Conservation (phyloP, 1,284 basidiomycete genomes). For the Ustilago tritici region DNA sequence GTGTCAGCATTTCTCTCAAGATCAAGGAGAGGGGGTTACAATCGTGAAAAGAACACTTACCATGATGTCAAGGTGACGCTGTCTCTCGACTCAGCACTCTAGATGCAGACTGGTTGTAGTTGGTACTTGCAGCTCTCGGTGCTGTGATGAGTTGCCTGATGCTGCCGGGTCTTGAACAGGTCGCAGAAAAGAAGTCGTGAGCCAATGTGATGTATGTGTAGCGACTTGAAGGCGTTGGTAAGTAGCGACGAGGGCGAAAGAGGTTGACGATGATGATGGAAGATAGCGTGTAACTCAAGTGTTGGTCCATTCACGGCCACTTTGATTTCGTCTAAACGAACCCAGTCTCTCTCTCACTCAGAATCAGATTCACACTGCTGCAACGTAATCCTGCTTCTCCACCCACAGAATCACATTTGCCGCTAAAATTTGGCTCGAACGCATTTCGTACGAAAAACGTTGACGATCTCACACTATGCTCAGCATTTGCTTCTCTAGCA, state of each 20-base stretch:
- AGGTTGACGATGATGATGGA: slow-evolving; percentile 5
- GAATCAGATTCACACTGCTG: background rate
- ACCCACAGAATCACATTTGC: slow-evolving; percentile 1
- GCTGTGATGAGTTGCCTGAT: background rate
- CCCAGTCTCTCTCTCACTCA: background rate
- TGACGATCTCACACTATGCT: slow-evolving; percentile 13
- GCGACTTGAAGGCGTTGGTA: background rate
- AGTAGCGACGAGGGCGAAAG: slow-evolving; percentile 2
- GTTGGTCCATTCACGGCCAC: slow-evolving; percentile 27
- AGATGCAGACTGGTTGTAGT: background rate
- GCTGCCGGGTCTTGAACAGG: background rate
- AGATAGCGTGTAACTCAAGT: background rate
- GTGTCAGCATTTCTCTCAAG: no score
- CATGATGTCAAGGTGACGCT: slow-evolving; percentile 8
- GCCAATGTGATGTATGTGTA: no score
- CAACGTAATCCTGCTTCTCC: slow-evolving; percentile 15
- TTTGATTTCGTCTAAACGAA: slow-evolving; percentile 1
- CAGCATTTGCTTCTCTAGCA: background rate
- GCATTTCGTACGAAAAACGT: slow-evolving; percentile 17
- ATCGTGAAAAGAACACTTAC: slow-evolving; percentile 10
- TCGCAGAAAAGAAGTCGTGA: background rate
- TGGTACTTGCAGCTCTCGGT: background rate
- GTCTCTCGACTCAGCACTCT: background rate
- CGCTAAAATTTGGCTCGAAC: background rate
- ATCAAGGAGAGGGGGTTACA: background rate